phyloP scores from a whole-genome alignment of 2,329 filamentous ascomycete species.

The Aspergillus sp. region DNA sequence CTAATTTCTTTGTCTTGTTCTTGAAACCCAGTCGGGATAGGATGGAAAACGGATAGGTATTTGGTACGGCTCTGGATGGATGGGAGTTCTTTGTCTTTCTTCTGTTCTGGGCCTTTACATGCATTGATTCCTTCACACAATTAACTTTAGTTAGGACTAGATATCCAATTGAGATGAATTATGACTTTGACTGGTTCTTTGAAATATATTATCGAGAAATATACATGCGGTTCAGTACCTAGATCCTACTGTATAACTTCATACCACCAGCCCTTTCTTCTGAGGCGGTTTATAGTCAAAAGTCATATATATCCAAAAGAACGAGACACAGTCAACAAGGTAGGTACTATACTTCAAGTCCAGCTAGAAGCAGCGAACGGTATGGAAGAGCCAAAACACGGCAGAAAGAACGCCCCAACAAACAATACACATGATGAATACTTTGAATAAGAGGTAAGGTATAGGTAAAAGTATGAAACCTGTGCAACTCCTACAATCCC shows the following conservation, averaged over 20 bases:
- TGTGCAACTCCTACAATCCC: conserved; percentile 1
- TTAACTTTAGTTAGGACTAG: conserved; percentile 11
- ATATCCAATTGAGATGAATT: conserved; percentile 16
- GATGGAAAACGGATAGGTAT: conserved; percentile 10
- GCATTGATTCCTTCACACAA: conserved; percentile 5
- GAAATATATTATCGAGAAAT: not conserved
- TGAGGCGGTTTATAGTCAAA: too few relatives aligned
- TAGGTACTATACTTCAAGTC: conserved; percentile 3
- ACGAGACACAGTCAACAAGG: not conserved
- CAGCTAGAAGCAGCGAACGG: conserved; percentile 9
- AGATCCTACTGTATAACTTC: too few relatives aligned
- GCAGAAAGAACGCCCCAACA: conserved; percentile 1
- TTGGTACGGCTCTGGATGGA: conserved; percentile 7
- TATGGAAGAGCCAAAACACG: not conserved
- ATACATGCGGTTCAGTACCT: too few relatives aligned
- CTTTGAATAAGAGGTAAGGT: not conserved
- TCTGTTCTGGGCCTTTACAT: conserved; percentile 2
- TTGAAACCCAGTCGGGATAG: conserved; percentile 2
- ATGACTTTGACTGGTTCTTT: not conserved
- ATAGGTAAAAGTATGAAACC: conserved; percentile 6
- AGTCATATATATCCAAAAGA: not conserved
- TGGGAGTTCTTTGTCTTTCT: conserved; percentile 4
- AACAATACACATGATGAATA: conserved; percentile 1
- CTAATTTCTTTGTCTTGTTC: conserved; percentile 6
- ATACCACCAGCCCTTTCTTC: too few relatives aligned